phyloP scores from a whole-genome alignment of 257 asterid species.

The Phtheirospermum japonicum region DNA sequence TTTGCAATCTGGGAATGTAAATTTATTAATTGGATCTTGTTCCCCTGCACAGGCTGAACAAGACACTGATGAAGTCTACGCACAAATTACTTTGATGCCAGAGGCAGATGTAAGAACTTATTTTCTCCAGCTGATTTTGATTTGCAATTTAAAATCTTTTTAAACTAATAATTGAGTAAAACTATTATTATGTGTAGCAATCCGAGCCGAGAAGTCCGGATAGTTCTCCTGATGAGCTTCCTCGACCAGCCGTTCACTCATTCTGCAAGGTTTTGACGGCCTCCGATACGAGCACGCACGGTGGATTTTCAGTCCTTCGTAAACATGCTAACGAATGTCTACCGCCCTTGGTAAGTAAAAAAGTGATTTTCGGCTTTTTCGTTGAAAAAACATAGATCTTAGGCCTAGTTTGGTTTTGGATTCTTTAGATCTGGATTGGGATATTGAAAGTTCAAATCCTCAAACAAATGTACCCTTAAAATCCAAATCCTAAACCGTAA shows the following conservation, averaged over 20 bases:
- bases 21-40: not conserved
- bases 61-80: constrained; percentile 89
- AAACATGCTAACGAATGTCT: constrained; percentile 89
- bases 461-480: no score
- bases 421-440: not conserved
- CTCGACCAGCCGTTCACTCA: constrained; percentile 60
- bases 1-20: not conserved
- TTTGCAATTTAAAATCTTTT: not conserved
- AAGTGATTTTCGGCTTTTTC: not conserved
- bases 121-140: constrained; percentile 2
- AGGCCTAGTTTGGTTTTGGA: not conserved
- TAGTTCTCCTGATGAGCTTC: constrained; percentile 44
- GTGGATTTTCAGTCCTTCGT: constrained; percentile 90
- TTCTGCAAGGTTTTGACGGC: constrained; percentile 92
- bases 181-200: constrained; percentile 43
- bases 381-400: not conserved
- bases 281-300: constrained; percentile 91
- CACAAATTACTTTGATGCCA: constrained; percentile 83
- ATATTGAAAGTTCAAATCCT: no score
- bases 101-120: constrained; percentile 58
- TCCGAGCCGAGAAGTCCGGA: constrained; percentile 55
- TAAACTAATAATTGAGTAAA: constrained; percentile 8
- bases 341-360: constrained; percentile 73
- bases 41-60: constrained; percentile 60
- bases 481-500: no score